These are phyloP conservation scores for Lippia alba DNA, from an alignment of 305 asterid genomes.

Conservation along the genomic window DNA sequence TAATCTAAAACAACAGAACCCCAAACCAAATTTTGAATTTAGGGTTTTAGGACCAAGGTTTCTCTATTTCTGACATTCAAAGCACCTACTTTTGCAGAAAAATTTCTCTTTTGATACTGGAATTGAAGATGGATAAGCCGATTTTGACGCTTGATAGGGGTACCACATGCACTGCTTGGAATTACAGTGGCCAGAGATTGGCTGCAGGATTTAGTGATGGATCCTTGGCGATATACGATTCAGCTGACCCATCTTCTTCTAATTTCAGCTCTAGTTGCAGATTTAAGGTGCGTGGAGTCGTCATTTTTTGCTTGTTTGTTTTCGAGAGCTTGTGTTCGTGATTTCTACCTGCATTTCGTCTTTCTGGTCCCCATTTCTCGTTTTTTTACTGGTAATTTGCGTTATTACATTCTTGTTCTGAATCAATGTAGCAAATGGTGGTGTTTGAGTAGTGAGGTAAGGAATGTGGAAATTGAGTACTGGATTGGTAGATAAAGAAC, in stretches of 20 bases:
- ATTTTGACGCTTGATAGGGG: neutral
- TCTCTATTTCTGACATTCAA: neutral
- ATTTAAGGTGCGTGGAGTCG: neutral
- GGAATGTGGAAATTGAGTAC: neutral
- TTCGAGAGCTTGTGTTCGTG: neutral
- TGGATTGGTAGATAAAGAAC: neutral
- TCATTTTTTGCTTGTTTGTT: neutral
- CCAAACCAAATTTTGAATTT: neutral
- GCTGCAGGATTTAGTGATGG: neutral
- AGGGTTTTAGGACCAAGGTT: neutral
- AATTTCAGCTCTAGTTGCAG: neutral
- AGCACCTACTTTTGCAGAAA: neutral
- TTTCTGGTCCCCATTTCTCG: neutral
- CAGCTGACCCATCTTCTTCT: neutral
- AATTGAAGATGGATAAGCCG: conserved; percentile 1
- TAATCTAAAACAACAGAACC: neutral
- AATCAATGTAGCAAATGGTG: neutral
- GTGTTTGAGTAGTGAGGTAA: neutral
- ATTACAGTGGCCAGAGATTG: conserved; percentile 3
- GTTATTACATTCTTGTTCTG: neutral
- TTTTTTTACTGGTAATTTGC: neutral
- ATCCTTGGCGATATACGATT: neutral
- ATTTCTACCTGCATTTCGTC: neutral
- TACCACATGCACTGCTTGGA: neutral
- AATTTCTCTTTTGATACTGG: neutral